Evolutionary conservation across 305 asterid genomes (phyloP).

Genomic region (Fraxinus albicans): DNA sequence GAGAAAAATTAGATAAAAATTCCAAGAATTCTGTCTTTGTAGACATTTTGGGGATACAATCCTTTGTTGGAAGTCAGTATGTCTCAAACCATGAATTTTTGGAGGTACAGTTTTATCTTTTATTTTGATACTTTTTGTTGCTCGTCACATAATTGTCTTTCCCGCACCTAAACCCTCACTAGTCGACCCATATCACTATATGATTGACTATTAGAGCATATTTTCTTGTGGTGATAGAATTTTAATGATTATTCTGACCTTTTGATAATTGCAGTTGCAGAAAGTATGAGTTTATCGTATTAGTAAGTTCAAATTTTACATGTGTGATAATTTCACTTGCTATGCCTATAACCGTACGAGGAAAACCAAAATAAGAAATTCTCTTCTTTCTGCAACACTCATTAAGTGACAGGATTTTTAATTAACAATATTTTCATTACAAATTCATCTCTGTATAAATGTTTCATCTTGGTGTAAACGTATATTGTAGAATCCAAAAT

Average conservation of each 20-base stretch:
- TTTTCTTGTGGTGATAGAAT: background rate
- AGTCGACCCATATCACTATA: background rate
- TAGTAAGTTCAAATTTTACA: background rate
- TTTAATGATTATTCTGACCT: background rate
- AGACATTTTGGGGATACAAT: slow-evolving; percentile 60
- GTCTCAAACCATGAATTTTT: slow-evolving; percentile 77
- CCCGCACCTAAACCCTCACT: background rate
- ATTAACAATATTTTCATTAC: background rate
- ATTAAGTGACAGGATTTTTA: background rate
- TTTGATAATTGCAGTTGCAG: background rate
- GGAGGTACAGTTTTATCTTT: slow-evolving; percentile 47
- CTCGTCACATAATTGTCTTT: background rate
- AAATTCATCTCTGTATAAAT: background rate
- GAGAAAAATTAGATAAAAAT: slow-evolving; percentile 29
- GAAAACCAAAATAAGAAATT: background rate
- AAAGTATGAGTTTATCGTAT: background rate
- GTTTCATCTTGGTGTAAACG: background rate
- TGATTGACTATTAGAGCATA: background rate
- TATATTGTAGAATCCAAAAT: background rate
- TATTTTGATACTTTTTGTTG: background rate
- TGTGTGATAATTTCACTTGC: background rate
- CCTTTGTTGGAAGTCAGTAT: slow-evolving; percentile 58
- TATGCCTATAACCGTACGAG: background rate
- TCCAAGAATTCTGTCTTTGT: slow-evolving; percentile 48
- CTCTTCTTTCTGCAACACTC: background rate